Percentiles rank a stretch among this genome's conserved stretches.
Conservation (phyloP, 257 asterid species). For the Salvia splendens region DNA sequence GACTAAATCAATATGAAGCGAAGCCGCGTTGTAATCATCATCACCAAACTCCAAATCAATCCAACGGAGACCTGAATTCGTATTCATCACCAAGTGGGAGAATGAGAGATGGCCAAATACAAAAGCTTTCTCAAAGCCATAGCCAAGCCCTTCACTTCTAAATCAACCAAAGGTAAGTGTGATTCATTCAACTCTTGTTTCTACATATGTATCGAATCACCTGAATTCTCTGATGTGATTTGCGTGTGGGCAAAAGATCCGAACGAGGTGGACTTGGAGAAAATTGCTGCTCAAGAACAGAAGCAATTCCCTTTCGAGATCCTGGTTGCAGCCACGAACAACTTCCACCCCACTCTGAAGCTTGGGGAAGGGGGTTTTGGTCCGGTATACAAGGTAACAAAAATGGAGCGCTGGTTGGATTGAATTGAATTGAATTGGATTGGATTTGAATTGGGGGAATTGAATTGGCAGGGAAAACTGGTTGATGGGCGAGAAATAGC, state of each 20-base stretch:
- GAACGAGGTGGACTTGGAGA: slow-evolving; percentile 66
- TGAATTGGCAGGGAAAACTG: slow-evolving; percentile 56
- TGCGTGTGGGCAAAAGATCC: slow-evolving; percentile 41
- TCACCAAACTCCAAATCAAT: no score
- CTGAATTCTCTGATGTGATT: background rate
- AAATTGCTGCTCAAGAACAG: slow-evolving; percentile 73
- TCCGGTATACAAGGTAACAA: slow-evolving; percentile 53
- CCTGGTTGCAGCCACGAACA: slow-evolving; percentile 41
- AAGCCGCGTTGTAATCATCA: no score
- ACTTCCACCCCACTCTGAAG: slow-evolving; percentile 34
- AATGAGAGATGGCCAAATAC: slow-evolving; percentile 59
- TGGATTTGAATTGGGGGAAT: background rate
- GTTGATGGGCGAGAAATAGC: slow-evolving; percentile 74
- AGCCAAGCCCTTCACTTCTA: slow-evolving; percentile 43
- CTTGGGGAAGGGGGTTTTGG: slow-evolving; percentile 53
- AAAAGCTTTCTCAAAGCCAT: slow-evolving; percentile 38
- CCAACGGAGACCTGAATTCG: no score
- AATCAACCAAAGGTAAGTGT: slow-evolving; percentile 47
- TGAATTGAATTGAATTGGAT: background rate
- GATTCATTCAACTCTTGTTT: background rate
- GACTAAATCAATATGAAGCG: no score
- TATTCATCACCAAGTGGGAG: slow-evolving; percentile 12
- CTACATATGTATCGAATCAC: background rate
- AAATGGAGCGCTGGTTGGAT: background rate
- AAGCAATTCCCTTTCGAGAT: slow-evolving; percentile 57